Base-by-base conservation (phyloP, 1,139 yeast species). In the Debaryomyces subglobosus region DNA sequence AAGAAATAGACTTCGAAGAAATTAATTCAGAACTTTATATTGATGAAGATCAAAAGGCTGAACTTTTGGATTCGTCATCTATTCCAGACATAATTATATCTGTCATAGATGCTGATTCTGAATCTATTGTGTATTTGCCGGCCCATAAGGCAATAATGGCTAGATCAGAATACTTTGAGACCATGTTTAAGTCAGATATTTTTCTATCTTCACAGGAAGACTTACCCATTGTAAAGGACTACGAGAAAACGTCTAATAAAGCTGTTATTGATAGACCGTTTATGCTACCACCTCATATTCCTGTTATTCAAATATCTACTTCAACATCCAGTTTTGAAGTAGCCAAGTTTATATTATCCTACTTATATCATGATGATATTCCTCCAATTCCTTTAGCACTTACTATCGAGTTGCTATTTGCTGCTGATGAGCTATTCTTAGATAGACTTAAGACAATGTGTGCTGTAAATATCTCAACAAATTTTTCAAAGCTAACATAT, bases 391-490 rank as follows among this genome's bases (percentile, higher is more conserved):
- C 86, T 0, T 61, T 78, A 39, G 63, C 67, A 1, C 56, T 69
- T 39, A 80, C 87, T 0, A 61, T 85, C 27, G 90, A 84, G 42
- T 73, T 84, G 3, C 62, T 88, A 5, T 69, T 72, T 48, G 73
- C 82, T 3, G 88, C 90, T 0, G 90, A 87, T 58, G 78, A 82
- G 49, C 63, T 88, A 35, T 64, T 85, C 39, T 68, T 84, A 30
- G 91, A 85, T 25, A 67, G 86, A 44, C 70, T 88, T 48, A 87
- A 86, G 62, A 77, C 84, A 1, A 71, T 84, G 68, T 85, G 90
- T 44, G 85, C 90, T 0, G 80, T 85, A 3, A 69, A 77, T 2
- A 71, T 87, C 37, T 78, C 87, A 0, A 75, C 79, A 45, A 65
- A 47, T 40, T 69, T 65, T 48, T 48, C 52, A 39, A 55, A 49